Conservation (phyloP, 2,329 filamentous ascomycete species). For the Simplicillium aogashimaense region DNA sequence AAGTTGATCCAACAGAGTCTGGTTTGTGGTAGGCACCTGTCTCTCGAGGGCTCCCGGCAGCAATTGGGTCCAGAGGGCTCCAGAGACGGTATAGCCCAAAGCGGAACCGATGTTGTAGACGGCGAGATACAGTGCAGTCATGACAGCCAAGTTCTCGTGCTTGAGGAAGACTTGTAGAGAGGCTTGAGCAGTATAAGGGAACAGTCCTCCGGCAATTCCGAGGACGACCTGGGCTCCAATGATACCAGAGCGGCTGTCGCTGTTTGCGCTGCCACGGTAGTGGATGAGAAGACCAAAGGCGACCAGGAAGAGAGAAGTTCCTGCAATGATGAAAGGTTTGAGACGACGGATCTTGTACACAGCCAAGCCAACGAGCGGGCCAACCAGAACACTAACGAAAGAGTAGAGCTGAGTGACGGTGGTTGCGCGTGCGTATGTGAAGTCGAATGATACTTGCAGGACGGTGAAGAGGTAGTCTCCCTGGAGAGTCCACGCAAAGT, state of each 20-base stretch:
- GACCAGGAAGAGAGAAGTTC: slow-evolving; percentile 51
- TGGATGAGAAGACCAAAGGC: slow-evolving; percentile 55
- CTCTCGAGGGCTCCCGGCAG: slow-evolving; percentile 41
- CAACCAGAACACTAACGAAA: slow-evolving; percentile 46
- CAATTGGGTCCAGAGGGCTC: slow-evolving; percentile 52
- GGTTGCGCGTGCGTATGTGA: slow-evolving; percentile 44
- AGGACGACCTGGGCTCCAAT: slow-evolving; percentile 54
- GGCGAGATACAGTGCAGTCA: slow-evolving; percentile 53
- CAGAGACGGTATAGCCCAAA: slow-evolving; percentile 49
- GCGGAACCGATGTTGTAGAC: slow-evolving; percentile 55
- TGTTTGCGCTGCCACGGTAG: slow-evolving; percentile 42
- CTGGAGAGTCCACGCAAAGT: slow-evolving; percentile 53
- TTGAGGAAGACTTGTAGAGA: slow-evolving; percentile 30
- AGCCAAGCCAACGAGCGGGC: slow-evolving; percentile 44
- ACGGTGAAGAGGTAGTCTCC: slow-evolving; percentile 56
- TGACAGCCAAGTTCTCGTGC: slow-evolving; percentile 49
- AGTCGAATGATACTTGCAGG: slow-evolving; percentile 50
- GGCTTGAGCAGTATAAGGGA: slow-evolving; percentile 39
- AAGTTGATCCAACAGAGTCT: slow-evolving; percentile 19
- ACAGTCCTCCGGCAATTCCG: slow-evolving; percentile 54
- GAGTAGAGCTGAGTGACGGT: slow-evolving; percentile 51
- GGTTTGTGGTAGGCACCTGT: slow-evolving; percentile 27
- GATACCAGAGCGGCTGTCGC: slow-evolving; percentile 39
- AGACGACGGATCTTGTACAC: slow-evolving; percentile 48
- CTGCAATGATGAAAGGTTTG: slow-evolving; percentile 53